A percentile compares a stretch with the other conserved stretches of the same genome.
Conservation (phyloP, 257 asterid species). For the Solanum lycopersicoides region DNA sequence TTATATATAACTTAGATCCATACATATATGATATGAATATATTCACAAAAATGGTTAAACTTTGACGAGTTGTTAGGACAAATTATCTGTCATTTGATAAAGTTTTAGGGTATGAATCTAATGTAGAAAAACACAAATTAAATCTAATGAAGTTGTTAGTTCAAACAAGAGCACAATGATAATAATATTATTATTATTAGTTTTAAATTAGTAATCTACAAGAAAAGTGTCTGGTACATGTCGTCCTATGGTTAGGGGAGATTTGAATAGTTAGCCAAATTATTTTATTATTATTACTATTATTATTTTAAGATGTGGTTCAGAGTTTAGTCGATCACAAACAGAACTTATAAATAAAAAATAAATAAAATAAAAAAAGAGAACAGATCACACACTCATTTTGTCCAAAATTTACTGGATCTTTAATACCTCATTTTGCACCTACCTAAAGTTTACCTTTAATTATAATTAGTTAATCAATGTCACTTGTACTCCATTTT, state of each 20-base stretch:
- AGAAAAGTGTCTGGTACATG: constrained; percentile 6
- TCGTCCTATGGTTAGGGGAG: constrained; percentile 12
- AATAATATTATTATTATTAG: background rate
- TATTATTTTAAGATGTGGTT: constrained; percentile 35
- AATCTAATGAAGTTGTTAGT: background rate
- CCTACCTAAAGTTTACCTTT: constrained; percentile 51
- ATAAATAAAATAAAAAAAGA: constrained; percentile 1
- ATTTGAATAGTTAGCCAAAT: constrained; percentile 7
- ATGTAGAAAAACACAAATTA: background rate
- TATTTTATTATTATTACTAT: background rate
- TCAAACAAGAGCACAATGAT: background rate
- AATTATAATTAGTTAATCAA: constrained; percentile 6
- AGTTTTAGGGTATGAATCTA: background rate
- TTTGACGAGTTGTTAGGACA: background rate
- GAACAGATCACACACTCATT: constrained; percentile 16
- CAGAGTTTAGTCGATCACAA: constrained; percentile 14
- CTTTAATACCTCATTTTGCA: constrained; percentile 35
- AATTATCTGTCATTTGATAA: background rate
- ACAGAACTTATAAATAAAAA: background rate
- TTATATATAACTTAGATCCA: background rate
- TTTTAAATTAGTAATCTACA: background rate
- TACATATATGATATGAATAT: background rate
- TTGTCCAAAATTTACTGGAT: constrained; percentile 2
- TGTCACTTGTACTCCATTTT: background rate
- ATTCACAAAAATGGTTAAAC: background rate